phyloP scores from a whole-genome alignment of 805 yeast genomes.

The Jamesozyma lodderae region DNA sequence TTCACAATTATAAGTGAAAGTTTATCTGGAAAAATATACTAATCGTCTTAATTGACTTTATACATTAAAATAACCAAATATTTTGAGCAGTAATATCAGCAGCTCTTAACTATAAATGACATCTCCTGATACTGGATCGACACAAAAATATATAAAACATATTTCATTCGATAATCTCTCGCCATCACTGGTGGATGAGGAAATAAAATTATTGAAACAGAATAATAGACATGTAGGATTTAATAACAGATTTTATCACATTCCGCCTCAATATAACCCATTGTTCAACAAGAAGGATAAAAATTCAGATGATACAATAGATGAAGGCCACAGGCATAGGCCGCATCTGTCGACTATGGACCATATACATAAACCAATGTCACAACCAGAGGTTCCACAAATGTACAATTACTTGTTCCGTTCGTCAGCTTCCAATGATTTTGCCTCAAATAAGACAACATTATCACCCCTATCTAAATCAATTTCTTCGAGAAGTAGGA shows the following conservation, averaged over 20 bases:
- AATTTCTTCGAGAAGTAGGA: conserved; percentile 7
- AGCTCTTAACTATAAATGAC: neutral
- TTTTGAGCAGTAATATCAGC: neutral
- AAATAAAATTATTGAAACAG: conserved; percentile 16
- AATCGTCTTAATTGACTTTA: too few species aligned
- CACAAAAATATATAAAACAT: conserved; percentile 17
- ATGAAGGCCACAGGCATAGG: neutral
- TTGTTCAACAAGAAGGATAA: conserved; percentile 8
- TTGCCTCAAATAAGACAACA: neutral
- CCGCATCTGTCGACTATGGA: neutral
- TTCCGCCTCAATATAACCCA: conserved; percentile 29
- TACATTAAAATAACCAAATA: too few species aligned
- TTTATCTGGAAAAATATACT: too few species aligned
- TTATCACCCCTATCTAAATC: neutral
- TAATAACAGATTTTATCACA: conserved; percentile 21
- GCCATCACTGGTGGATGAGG: conserved; percentile 25
- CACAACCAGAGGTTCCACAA: neutral
- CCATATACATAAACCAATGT: neutral
- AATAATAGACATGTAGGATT: conserved; percentile 15
- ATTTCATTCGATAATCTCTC: conserved; percentile 29
- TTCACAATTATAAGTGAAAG: too few species aligned
- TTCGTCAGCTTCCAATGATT: neutral
- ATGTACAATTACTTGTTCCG: neutral
- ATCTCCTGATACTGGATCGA: neutral
- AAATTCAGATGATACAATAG: neutral